These are phyloP conservation scores for Talaromyces amestolkiae DNA, from an alignment of 2,329 filamentous ascomycete species.

Conservation along the genomic window DNA sequence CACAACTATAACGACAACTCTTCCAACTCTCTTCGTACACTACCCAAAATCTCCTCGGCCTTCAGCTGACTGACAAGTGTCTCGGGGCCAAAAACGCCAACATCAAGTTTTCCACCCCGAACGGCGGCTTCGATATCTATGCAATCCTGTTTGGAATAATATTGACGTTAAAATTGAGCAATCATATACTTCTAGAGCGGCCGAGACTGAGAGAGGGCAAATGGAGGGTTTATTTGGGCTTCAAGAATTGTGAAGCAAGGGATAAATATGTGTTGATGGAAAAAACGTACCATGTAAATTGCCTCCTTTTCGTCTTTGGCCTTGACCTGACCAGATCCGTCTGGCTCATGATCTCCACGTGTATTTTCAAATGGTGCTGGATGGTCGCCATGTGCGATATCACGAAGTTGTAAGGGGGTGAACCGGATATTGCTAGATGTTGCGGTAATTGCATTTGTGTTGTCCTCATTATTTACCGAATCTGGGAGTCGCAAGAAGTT, in stretches of 20 bases:
- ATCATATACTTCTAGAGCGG: background rate
- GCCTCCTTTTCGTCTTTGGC: constrained; percentile 1
- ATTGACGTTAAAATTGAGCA: background rate
- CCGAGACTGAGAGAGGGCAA: background rate
- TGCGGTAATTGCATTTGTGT: background rate
- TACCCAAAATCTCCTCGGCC: constrained; percentile 21
- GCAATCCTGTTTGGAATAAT: constrained; percentile 41
- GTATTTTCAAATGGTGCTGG: background rate
- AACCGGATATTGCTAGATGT: background rate
- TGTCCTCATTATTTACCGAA: constrained; percentile 18
- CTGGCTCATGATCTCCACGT: background rate
- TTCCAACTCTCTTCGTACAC: constrained; percentile 23
- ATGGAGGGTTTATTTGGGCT: background rate
- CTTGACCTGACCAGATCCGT: background rate
- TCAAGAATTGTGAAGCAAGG: background rate
- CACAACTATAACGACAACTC: background rate
- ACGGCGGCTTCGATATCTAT: constrained; percentile 57
- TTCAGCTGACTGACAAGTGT: constrained; percentile 23
- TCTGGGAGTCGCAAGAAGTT: constrained; percentile 70
- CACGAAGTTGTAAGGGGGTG: background rate
- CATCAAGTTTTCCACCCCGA: constrained; percentile 47
- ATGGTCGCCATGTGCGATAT: background rate
- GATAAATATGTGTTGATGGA: background rate
- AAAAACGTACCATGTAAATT: constrained; percentile 23
- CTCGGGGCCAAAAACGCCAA: constrained; percentile 53